Percentiles rank a stretch among this genome's conserved stretches.
phyloP scores from a whole-genome alignment of 371 early-diverging fungal genomes.

The Mucor racemosus region DNA sequence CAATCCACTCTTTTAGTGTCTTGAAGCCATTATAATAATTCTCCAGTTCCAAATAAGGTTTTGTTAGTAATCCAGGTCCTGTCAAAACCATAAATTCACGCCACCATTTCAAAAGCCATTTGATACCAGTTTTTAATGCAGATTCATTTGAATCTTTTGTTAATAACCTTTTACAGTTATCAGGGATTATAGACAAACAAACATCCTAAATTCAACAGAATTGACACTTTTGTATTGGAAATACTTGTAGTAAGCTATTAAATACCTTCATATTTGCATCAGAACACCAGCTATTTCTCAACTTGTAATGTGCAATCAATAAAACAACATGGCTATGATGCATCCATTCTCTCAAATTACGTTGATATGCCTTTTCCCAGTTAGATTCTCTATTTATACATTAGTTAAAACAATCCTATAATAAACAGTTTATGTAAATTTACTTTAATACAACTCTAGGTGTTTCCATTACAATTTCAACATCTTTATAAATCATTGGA shows the following conservation, averaged over 20 bases:
- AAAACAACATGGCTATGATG: slow-evolving; percentile 45
- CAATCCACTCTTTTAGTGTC: not conserved
- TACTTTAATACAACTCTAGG: slow-evolving; percentile 39
- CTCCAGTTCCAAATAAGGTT: slow-evolving; percentile 39
- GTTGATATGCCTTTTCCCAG: slow-evolving; percentile 39
- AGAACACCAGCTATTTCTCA: slow-evolving; percentile 50
- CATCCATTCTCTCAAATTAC: slow-evolving; percentile 42
- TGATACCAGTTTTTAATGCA: slow-evolving; percentile 30
- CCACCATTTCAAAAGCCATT: slow-evolving; percentile 67
- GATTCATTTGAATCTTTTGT: slow-evolving; percentile 18
- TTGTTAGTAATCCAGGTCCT: slow-evolving; percentile 46
- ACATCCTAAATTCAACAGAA: slow-evolving; percentile 20
- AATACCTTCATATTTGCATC: slow-evolving; percentile 35
- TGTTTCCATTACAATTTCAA: slow-evolving; percentile 45
- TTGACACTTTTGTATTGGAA: not conserved
- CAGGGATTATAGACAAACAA: slow-evolving; percentile 39
- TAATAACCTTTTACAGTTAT: slow-evolving; percentile 29
- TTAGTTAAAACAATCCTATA: not conserved
- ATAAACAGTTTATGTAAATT: not conserved
- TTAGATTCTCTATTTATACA: slow-evolving; percentile 28
- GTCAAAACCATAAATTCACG: slow-evolving; percentile 51
- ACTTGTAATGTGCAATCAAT: slow-evolving; percentile 42
- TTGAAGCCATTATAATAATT: not conserved
- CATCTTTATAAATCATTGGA: slow-evolving; percentile 32
- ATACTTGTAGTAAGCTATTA: not conserved